Evolutionary conservation across 2,329 filamentous ascomycete genomes (phyloP), one percentile per base, ranked within the genome.

Genomic region (Penicillium brasilianum): DNA sequence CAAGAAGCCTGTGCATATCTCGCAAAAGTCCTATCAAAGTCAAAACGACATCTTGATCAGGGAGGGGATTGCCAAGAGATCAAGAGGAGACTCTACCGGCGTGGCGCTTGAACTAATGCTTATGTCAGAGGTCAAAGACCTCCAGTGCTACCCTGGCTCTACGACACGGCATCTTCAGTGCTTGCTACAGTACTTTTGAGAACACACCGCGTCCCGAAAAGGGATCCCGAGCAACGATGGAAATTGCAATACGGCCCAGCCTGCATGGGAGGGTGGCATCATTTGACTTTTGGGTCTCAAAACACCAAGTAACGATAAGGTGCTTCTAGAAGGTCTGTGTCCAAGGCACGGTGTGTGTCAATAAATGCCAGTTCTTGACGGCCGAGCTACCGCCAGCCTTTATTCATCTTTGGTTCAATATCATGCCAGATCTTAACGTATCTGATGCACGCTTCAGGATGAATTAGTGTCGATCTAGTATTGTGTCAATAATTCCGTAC

Each of bases 11-110:
- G 14, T 48, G 22, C 14, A 11, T 48, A 9, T 48, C 7, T 16
- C 44, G 16, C 14, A 30, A 30, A 3, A 48, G 34, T 14, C 13
- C 10, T 36, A 36, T 36, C 34, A 36, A 36, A 36, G 34, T 11
- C 34, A 36, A 14, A 14, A 36, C 2, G 4, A 20, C 10, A 28
- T 22, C 11, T 43, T 43, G 39, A 43, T 43, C 11, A 43, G 1
- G 39, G 13, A 49, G 16, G n/a, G 50, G 50, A 41, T 25, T 53
- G 50, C 36, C 50, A 53, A 53, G 50, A 41, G 22, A 39, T 53
- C 36, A 25, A n/a, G 10, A 41, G 30, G 50, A 41, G 41, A 53
- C 50, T 53, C 50, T 41, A 53, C 50, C 50, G 50, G 50, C 11
- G 50, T 53, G 50, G 50, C 50, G 50, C 41, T 28, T 10, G 11